phyloP scores from a whole-genome alignment of 2,329 filamentous ascomycete genomes.

The Pseudogymnoascus sp. region DNA sequence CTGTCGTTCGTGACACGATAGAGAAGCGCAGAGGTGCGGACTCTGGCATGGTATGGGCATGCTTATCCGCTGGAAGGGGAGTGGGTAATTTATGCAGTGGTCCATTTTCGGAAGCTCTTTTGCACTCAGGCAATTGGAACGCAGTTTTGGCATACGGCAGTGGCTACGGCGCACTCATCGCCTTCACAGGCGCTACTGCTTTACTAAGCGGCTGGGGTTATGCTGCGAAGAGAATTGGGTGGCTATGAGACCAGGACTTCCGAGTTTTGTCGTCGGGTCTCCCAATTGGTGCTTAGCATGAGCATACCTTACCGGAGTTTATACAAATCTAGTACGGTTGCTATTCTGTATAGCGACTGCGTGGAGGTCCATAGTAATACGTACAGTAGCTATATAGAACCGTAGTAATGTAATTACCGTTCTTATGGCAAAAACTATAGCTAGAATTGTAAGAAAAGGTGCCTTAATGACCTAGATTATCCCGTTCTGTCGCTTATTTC shows the following conservation, averaged over 20 bases:
- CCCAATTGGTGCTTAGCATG: too few relatives aligned
- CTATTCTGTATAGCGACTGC: too few relatives aligned
- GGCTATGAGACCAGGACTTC: neutral
- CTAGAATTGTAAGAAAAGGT: too few relatives aligned
- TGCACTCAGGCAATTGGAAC: constrained; percentile 32
- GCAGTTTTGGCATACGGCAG: constrained; percentile 34
- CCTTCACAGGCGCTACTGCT: constrained; percentile 46
- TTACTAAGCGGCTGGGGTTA: constrained; percentile 36
- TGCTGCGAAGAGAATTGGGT: neutral
- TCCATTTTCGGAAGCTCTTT: constrained; percentile 45
- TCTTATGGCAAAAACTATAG: too few relatives aligned
- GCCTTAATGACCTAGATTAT: too few relatives aligned
- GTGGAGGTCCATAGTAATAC: too few relatives aligned
- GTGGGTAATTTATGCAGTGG: constrained; percentile 52
- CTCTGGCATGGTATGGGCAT: constrained; percentile 17
- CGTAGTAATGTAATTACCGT: too few relatives aligned
- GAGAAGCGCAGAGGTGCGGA: neutral
- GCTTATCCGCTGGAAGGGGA: constrained; percentile 53
- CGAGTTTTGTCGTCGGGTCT: too few relatives aligned
- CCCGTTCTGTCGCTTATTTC: too few relatives aligned
- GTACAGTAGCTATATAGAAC: too few relatives aligned
- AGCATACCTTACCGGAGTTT: too few relatives aligned
- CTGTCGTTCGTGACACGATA: constrained; percentile 15
- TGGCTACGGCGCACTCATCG: constrained; percentile 43
- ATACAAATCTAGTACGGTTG: too few relatives aligned